Evolutionary conservation across 768 basidiomycete species (phyloP), one percentile per base, ranked within the genome.

Genomic region (Xerocomus brunneocitrinus): DNA sequence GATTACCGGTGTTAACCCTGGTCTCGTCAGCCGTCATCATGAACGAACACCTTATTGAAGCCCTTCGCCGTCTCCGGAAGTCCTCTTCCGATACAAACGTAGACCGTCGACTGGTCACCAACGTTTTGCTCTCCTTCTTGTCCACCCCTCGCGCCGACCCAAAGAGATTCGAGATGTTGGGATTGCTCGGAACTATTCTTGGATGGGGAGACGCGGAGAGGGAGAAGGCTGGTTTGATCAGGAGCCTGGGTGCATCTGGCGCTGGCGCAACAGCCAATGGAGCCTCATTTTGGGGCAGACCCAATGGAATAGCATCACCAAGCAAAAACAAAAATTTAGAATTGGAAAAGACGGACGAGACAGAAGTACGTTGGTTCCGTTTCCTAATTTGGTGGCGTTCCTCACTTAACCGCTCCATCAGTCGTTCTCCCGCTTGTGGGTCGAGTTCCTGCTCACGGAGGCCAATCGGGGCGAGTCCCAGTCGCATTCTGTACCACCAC

Each of bases 341-440:
- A 60, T 71, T 84, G 46, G 89, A 85, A 49, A 92, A 83, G 76
- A 83, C 82, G 3, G 90, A 91, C 57, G 89, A 91, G 67, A 90
- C 89, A 4, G 90, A 92, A 79, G 90, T 89, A 57, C 5, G 75
- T 66, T 8, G 22, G 4, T n/a, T 46, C 25, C 8, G 9, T 40
- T 45, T 44, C 41, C 19, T 36, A 8, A 19, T 24, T 47, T 47
- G 46, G 31, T 35, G 25, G 42, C 41, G 31, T 39, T 38, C 25
- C 25, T 54, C 5, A 27, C 50, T 50, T 13, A 58, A 58, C 54
- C 3, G 32, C 35, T 19, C 45, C 7, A 35, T 25, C 28, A 98
- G 95, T 95, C 93, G 0, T 99, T 99, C 74, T 95, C 92, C 36
- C 89, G 94, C 44, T 80, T 98, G 10, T 99, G 94, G 87, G 95